Conservation (phyloP, 495 filamentous ascomycete species). For the Pyrenula massariospora region DNA sequence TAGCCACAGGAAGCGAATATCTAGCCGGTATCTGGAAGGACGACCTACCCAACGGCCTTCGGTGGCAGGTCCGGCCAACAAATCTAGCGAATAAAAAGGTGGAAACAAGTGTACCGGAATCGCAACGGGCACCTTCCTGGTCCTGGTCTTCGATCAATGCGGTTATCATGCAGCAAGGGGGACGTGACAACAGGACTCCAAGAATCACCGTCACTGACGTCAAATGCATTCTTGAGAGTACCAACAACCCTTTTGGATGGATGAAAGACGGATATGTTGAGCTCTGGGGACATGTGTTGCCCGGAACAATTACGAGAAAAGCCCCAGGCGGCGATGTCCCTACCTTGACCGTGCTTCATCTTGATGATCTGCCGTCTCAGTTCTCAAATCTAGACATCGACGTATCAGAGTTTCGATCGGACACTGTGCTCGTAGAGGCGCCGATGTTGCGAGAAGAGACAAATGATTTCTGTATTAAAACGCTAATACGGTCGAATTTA, state of each 20-base stretch:
- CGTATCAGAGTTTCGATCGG: background rate
- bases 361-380: background rate
- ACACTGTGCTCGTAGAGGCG: background rate
- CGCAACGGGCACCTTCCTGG: background rate
- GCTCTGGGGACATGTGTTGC: background rate
- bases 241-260: background rate
- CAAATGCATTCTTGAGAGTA: background rate
- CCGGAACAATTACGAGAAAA: background rate
- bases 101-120: background rate
- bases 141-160: background rate
- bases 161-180: background rate
- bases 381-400: background rate
- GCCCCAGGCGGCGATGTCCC: background rate
- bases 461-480: background rate
- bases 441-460: background rate
- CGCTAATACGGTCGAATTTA: background rate
- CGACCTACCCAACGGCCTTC: background rate
- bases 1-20: conserved; percentile 10
- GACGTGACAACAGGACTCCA: background rate
- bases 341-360: background rate
- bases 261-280: background rate
- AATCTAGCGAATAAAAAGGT: background rate
- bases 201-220: background rate
- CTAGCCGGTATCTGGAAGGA: conserved; percentile 21
- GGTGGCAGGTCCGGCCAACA: background rate